phyloP scores from a whole-genome alignment of 768 basidiomycete species.

The Tricholoma sp. region DNA sequence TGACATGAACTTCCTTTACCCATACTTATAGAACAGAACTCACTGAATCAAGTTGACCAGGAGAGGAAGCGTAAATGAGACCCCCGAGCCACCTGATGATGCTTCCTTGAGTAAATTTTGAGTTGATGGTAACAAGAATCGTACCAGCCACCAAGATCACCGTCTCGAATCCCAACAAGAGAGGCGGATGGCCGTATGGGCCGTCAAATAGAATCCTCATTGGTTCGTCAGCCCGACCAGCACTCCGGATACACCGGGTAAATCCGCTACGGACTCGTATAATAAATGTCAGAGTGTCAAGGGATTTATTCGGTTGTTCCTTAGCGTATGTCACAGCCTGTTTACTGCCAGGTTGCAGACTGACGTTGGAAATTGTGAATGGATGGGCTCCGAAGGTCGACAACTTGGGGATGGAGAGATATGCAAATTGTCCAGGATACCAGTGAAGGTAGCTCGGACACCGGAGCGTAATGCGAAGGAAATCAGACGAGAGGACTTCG shows the following conservation, averaged over 20 bases:
- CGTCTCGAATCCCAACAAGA: slow-evolving; percentile 36
- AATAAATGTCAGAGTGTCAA: slow-evolving; percentile 34
- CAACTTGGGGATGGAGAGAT: slow-evolving; percentile 41
- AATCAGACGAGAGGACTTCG: slow-evolving; percentile 37
- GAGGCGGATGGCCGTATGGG: slow-evolving; percentile 46
- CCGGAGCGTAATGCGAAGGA: slow-evolving; percentile 40
- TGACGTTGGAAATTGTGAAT: slow-evolving; percentile 48
- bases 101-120: neutral
- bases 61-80: slow-evolving; percentile 42
- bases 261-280: slow-evolving; percentile 57
- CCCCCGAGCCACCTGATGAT: slow-evolving; percentile 41
- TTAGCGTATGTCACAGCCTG: slow-evolving; percentile 2
- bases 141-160: slow-evolving; percentile 44
- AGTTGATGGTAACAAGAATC: neutral
- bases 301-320: neutral
- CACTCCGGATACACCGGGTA: slow-evolving; percentile 42
- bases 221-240: slow-evolving; percentile 17
- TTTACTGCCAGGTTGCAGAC: slow-evolving; percentile 8
- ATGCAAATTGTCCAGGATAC: slow-evolving; percentile 49
- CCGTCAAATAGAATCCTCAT: slow-evolving; percentile 54
- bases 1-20: no score
- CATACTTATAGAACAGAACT: neutral
- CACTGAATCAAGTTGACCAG: slow-evolving; percentile 39
- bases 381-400: slow-evolving; percentile 49
- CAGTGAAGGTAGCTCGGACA: slow-evolving; percentile 37